These are phyloP conservation scores for Phytophthora lateralis DNA, from an alignment of 352 stramenopile species.

Conservation along the genomic window DNA sequence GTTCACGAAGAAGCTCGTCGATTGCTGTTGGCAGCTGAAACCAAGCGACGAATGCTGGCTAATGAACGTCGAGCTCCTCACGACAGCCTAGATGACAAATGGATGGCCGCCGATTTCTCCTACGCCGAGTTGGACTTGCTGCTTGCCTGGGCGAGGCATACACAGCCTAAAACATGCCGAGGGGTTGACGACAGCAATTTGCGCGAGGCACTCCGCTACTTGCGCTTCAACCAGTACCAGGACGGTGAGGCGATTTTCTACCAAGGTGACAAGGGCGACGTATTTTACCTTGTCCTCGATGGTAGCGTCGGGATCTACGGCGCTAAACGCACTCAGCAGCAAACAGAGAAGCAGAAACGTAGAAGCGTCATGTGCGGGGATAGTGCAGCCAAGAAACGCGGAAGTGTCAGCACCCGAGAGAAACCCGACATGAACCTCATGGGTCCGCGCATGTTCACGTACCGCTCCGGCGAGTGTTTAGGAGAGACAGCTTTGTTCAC, in stretches of 20 bases:
- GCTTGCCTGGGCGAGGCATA: slow-evolving; percentile 44
- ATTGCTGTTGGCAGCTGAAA: slow-evolving; percentile 36
- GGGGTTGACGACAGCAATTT: slow-evolving; percentile 43
- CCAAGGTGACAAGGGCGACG: slow-evolving; percentile 58
- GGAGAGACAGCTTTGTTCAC: slow-evolving; percentile 65
- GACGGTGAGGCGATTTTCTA: slow-evolving; percentile 59
- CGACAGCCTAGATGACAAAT: slow-evolving; percentile 5
- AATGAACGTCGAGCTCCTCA: slow-evolving; percentile 12
- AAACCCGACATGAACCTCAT: slow-evolving; percentile 32
- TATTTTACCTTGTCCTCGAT: slow-evolving; percentile 61
- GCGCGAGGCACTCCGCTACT: slow-evolving; percentile 46
- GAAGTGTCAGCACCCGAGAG: slow-evolving; percentile 7
- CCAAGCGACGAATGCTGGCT: slow-evolving; percentile 17
- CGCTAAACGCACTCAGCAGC: slow-evolving; percentile 35
- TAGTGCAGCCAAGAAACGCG: slow-evolving; percentile 2
- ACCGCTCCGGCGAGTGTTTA: slow-evolving; percentile 53
- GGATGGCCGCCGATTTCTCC: slow-evolving; percentile 31
- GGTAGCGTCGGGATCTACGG: slow-evolving; percentile 61
- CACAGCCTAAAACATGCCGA: slow-evolving; percentile 54
- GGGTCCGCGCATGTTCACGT: slow-evolving; percentile 54
- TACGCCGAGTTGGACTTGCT: slow-evolving; percentile 44
- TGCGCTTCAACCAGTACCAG: slow-evolving; percentile 48
- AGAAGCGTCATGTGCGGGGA: slow-evolving; percentile 10
- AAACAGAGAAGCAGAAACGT: slow-evolving; percentile 25
- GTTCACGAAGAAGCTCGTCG: slow-evolving; percentile 32